These are phyloP conservation scores for Rhodomyrtus tomentosa DNA, from an alignment of 345 rosid species.

Conservation along the genomic window DNA sequence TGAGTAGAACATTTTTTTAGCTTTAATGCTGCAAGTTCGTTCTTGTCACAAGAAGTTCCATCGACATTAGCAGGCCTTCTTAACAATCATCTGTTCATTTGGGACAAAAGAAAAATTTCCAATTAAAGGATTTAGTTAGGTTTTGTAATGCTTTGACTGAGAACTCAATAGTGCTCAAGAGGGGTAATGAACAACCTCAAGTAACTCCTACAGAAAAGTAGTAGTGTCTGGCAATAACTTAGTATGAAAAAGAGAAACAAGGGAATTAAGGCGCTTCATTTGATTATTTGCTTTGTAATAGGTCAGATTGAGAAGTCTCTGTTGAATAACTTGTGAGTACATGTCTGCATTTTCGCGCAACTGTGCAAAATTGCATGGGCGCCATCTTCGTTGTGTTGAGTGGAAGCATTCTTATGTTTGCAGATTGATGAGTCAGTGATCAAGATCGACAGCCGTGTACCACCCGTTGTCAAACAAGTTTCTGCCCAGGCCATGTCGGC, in stretches of 20 bases:
- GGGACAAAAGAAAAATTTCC: no score
- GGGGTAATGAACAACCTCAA: background rate
- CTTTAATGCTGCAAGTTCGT: background rate
- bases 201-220: no score
- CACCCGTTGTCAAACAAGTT: constrained; percentile 60
- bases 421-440: constrained; percentile 72
- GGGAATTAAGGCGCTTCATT: background rate
- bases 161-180: background rate
- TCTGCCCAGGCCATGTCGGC: constrained; percentile 62
- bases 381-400: background rate
- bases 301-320: background rate
- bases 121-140: no score
- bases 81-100: background rate
- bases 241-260: background rate
- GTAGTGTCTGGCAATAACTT: background rate
- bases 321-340: background rate
- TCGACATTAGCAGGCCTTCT: background rate
- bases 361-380: background rate
- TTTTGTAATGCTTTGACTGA: background rate
- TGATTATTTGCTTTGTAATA: background rate
- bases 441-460: constrained; percentile 51
- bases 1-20: background rate
- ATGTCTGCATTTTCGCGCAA: background rate
- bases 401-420: background rate
- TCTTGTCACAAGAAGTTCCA: no score